Evolutionary conservation across 352 stramenopile species (phyloP).

Genomic region (Aphanomyces euteiches): DNA sequence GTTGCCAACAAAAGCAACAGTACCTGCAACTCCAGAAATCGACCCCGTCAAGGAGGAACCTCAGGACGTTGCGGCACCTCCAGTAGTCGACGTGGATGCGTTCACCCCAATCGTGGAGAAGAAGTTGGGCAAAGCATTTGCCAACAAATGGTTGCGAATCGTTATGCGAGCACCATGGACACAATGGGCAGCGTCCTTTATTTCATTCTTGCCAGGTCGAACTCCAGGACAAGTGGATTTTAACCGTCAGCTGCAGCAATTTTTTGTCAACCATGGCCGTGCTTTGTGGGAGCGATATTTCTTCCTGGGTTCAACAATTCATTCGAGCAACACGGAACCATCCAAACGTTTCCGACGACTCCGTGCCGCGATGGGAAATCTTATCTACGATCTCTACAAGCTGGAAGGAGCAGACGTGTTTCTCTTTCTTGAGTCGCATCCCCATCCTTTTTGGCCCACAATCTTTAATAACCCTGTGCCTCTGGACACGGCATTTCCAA

Average conservation of each 20-base stretch:
- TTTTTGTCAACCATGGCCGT: constrained; percentile 5
- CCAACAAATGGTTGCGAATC: constrained; percentile 6
- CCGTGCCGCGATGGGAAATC: background rate
- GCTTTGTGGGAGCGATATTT: constrained; percentile 7
- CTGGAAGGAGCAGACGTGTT: constrained; percentile 15
- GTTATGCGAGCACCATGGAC: background rate
- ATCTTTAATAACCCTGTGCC: constrained; percentile 6
- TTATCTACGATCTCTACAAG: background rate
- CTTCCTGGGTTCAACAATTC: background rate
- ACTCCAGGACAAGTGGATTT: constrained; percentile 2
- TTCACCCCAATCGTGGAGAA: background rate
- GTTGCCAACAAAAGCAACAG: background rate
- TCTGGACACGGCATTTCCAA: constrained; percentile 6
- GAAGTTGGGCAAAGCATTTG: constrained; percentile 6
- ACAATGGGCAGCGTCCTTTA: background rate
- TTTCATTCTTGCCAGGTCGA: constrained; percentile 3
- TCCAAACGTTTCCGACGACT: constrained; percentile 10
- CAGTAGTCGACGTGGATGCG: constrained; percentile 4
- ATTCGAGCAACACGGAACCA: constrained; percentile 8
- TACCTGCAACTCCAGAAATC: background rate
- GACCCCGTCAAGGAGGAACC: background rate
- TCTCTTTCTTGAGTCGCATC: constrained; percentile 7
- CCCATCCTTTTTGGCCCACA: background rate
- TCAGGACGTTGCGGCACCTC: background rate
- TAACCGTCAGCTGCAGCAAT: background rate